Base-by-base conservation (phyloP, 768 basidiomycete genomes). In the Agrocybe praecox region DNA sequence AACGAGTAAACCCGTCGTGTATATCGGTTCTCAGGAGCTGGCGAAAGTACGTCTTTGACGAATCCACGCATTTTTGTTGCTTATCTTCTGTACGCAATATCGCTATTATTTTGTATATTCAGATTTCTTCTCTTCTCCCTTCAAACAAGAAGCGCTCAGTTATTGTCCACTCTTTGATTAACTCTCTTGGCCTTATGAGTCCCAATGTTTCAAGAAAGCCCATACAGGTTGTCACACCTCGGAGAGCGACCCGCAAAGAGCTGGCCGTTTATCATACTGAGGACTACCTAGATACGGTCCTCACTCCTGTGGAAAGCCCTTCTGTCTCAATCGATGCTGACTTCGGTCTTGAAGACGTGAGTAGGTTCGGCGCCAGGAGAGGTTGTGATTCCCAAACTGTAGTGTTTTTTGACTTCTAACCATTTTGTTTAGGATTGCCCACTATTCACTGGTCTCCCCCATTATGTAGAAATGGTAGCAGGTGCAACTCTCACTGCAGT, bases 401-500 rank as follows among this genome's bases (percentile, higher is more conserved):
- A 26, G 24, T 33, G 29, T 44, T 34, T 19, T 19, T 33, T 53
- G 21, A 43, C 14, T 48, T 47, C 19, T 46, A 42, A 23, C 43
- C 26, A n/a, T 49, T 40, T 17, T 49, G 57, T 62, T 15, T 34
- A 94, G 90, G 94, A 97, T 66, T 96, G 94, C 62, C 92, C 94
- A 0, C 73, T 80, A 1, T 98, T 98, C 66, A 71, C 70, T 6
- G 82, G 80, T 2, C 79, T 98, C 12, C 67, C 82, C 6, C 77
- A 81, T 2, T 97, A 97, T 60, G 85, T 90, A 6, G 75, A 75
- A 5, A 72, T 87, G 4, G 77, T 96, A 1, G 93, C 88, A 0
- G 90, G 95, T 1, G 90, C 90, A 0, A 83, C 92, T 0, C 74
- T 95, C 36, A 86, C 90, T 1, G 94, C 90, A 0, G 89, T 84